phyloP scores from a whole-genome alignment of 352 stramenopile species.

The Plasmopara halstedii region DNA sequence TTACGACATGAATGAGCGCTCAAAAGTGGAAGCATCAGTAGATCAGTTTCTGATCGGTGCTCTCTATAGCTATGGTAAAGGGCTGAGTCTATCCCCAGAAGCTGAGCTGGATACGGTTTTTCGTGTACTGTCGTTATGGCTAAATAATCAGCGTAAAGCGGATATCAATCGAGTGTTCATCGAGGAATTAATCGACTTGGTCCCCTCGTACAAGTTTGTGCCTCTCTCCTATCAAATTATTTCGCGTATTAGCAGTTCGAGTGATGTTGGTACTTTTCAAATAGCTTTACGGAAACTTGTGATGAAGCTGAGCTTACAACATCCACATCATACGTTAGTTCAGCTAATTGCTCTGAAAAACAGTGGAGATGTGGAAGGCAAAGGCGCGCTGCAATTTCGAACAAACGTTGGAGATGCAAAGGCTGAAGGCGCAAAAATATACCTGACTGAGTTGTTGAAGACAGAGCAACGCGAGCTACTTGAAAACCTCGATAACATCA shows the following conservation, averaged over 20 bases:
- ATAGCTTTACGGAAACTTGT: conserved; percentile 84
- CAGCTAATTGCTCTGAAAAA: conserved; percentile 95
- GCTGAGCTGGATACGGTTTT: conserved; percentile 89
- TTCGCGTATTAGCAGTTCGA: conserved; percentile 82
- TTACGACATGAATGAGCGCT: conserved; percentile 83
- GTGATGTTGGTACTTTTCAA: conserved; percentile 58
- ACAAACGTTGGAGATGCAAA: conserved; percentile 78
- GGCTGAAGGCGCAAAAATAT: conserved; percentile 49
- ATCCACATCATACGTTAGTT: conserved; percentile 95
- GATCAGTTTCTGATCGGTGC: conserved; percentile 83
- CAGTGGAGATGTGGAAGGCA: conserved; percentile 83
- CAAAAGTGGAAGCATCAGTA: conserved; percentile 78
- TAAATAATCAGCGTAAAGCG: conserved; percentile 77
- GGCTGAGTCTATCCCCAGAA: conserved; percentile 41
- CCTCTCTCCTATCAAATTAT: conserved; percentile 97
- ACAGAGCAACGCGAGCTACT: conserved; percentile 50
- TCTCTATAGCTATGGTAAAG: conserved; percentile 81
- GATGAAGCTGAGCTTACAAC: conserved; percentile 88
- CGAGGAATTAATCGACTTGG: conserved; percentile 58
- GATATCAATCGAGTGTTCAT: conserved; percentile 82
- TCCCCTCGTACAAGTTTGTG: conserved; percentile 95
- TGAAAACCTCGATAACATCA: conserved; percentile 66
- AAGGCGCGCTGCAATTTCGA: conserved; percentile 67
- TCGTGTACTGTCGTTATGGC: conserved; percentile 91
- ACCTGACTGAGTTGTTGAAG: conserved; percentile 49